Percentiles rank a stretch among this genome's conserved stretches.
phyloP scores from a whole-genome alignment of 306 rosid genomes.

The Prosopis cineraria region DNA sequence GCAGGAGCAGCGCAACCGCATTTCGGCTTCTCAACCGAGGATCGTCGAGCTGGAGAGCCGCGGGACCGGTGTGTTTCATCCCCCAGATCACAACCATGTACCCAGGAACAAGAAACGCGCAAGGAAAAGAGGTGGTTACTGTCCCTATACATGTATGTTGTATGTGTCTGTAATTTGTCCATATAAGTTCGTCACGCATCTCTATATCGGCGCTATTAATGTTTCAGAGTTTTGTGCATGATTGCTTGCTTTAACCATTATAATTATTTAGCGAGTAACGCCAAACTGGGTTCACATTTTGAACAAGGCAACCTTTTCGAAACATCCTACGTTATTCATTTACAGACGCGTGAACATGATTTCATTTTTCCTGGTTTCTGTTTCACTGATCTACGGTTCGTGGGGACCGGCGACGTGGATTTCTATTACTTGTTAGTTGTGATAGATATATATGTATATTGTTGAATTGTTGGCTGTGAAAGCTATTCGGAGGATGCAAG shows the following conservation, averaged over 20 bases:
- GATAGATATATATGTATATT: neutral
- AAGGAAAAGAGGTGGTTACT: neutral
- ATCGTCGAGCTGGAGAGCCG: neutral
- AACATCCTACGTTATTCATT: neutral
- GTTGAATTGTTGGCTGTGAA: neutral
- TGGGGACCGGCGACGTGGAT: neutral
- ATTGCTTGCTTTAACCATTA: neutral
- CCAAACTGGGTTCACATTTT: neutral
- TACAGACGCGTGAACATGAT: neutral
- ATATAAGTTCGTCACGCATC: neutral
- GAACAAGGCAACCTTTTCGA: neutral
- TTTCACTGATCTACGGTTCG: neutral
- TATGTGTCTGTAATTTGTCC: neutral
- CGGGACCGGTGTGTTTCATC: constrained; percentile 11
- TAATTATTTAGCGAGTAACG: neutral
- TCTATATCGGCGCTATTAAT: neutral
- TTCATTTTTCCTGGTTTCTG: neutral
- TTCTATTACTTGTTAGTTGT: neutral
- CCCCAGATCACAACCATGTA: neutral
- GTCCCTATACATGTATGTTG: neutral
- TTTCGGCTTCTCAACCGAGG: neutral
- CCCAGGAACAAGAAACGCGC: neutral
- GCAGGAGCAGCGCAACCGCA: neutral
- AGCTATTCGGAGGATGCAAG: no score
- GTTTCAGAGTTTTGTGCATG: no score